Base-by-base conservation (phyloP, 202 grass and related monocot genomes). In the Digitaria exilis region DNA sequence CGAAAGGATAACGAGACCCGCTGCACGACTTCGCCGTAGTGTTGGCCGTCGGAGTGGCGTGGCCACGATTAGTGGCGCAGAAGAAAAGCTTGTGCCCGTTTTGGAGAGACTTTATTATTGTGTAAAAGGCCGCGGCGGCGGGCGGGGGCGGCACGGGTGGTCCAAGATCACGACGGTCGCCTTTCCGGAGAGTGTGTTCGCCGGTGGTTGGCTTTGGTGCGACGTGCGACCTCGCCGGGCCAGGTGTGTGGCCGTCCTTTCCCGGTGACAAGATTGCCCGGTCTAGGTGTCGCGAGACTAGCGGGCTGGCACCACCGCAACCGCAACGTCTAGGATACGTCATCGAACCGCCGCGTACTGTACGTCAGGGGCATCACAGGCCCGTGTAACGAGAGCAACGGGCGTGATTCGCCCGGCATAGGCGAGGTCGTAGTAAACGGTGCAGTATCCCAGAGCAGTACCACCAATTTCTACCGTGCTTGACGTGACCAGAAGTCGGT, bases 231-330 rank as follows among this genome's bases (percentile, higher is more conserved):
- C 62, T 73, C n/a, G 51, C 41, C 30, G 22, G 24, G 64, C 66
- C 85, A 87, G 70, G 79, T 77, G 85, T 76, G 22, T 13, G 41
- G 41, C 42, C 16, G 54, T 82, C 54, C 19, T 81, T 61, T 22
- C 28, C 77, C 61, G n/a, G 41, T 76, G 84, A 30, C n/a, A 41
- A 17, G n/a, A 28, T 21, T 12, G 22, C 50, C 39, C 21, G 3
- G 18, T 9, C 4, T 12, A 75, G 24, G 69, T 67, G 77, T 73
- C 84, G 32, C 11, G n/a, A n/a, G 28, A 4, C 14, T 54, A 13
- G 43, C n/a, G n/a, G n/a, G n/a, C n/a, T n/a, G n/a, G n/a, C n/a
- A n/a, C n/a, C n/a, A n/a, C n/a, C n/a, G n/a, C n/a, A n/a, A n/a
- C n/a, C 6, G 67, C 49, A 2, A 8, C 31, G 7, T 30, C 12